Evolutionary conservation across 345 rosid genomes (phyloP).

Genomic region (Litchi chinensis): DNA sequence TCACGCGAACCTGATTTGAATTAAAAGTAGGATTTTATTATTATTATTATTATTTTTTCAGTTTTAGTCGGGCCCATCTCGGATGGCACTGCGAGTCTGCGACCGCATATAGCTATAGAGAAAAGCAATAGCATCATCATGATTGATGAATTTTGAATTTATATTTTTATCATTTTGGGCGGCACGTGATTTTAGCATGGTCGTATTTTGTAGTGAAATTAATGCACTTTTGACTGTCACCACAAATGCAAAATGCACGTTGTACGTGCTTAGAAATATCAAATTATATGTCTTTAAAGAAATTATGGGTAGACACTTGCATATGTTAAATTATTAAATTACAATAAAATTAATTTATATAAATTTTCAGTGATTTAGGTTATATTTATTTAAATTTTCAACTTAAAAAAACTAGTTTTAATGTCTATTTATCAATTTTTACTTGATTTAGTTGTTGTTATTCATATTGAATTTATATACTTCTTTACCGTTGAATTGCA

Average conservation of each 20-base stretch:
- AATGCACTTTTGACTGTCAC: background rate
- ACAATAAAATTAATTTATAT: too few relatives aligned
- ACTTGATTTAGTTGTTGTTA: too few relatives aligned
- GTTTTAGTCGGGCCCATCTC: background rate
- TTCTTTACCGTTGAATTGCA: too few relatives aligned
- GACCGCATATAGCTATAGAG: background rate
- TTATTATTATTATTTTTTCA: too few relatives aligned
- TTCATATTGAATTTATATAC: too few relatives aligned
- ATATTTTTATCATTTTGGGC: background rate
- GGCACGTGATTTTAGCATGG: constrained; percentile 7
- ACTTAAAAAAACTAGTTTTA: too few relatives aligned
- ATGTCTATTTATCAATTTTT: too few relatives aligned
- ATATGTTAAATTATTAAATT: too few relatives aligned
- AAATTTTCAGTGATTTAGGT: too few relatives aligned
- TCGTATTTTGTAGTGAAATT: background rate
- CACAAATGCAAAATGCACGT: background rate
- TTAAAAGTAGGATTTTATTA: background rate
- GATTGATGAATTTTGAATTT: background rate
- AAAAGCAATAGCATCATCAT: constrained; percentile 4
- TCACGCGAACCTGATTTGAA: constrained; percentile 6
- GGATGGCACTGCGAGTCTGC: background rate
- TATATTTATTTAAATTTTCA: too few relatives aligned
- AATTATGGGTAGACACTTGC: too few relatives aligned
- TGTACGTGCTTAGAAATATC: background rate
- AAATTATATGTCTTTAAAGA: too few relatives aligned